phyloP scores from a whole-genome alignment of 495 filamentous ascomycete genomes.

The Aspergillus ellipticus region DNA sequence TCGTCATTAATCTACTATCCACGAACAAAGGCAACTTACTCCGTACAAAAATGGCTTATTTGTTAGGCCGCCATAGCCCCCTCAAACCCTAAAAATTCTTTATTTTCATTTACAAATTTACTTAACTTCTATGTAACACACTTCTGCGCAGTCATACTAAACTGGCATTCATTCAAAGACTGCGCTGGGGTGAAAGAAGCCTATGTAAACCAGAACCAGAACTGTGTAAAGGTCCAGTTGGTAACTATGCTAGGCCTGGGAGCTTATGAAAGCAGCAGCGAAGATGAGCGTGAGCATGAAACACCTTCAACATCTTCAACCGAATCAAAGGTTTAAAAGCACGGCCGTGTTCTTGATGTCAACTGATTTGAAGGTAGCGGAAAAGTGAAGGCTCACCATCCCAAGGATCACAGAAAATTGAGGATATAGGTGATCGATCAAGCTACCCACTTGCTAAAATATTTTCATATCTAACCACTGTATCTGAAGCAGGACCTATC shows the following conservation, averaged over 20 bases:
- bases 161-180: not conserved
- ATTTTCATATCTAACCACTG: not conserved
- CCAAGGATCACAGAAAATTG: constrained; percentile 3
- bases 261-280: constrained; percentile 74
- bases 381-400: constrained; percentile 5
- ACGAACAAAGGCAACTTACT: no score
- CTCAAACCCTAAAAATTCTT: not conserved
- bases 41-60: no score
- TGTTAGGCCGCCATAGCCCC: no score
- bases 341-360: not conserved
- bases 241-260: constrained; percentile 61
- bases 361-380: constrained; percentile 6
- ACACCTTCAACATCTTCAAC: not conserved
- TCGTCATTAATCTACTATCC: no score
- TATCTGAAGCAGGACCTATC: constrained; percentile 5
- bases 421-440: constrained; percentile 17
- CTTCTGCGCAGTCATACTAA: not conserved
- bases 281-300: constrained; percentile 52
- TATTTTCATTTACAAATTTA: not conserved
- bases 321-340: constrained; percentile 17
- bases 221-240: not conserved
- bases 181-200: not conserved
- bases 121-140: not conserved
- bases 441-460: not conserved
- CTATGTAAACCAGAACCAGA: not conserved